Conservation (phyloP, 2,329 filamentous ascomycete species). For the Trichoderma koningii region DNA sequence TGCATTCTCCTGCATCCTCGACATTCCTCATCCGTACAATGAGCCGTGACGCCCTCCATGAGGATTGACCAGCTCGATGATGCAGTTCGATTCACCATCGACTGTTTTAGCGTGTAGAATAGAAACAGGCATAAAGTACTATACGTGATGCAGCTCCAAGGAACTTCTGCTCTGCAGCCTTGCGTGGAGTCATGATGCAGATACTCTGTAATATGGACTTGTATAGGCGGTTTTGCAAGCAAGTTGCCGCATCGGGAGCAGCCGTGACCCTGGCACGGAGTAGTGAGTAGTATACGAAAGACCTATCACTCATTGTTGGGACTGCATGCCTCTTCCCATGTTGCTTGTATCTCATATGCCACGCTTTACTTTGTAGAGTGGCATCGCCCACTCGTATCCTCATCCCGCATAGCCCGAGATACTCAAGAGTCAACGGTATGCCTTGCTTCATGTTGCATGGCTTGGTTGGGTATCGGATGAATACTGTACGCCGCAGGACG, state of each 20-base stretch:
- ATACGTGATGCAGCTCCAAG: not conserved
- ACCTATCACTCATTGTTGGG: not conserved
- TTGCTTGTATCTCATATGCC: not conserved
- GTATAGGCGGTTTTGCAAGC: not conserved
- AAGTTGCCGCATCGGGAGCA: not conserved
- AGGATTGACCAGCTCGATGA: not conserved
- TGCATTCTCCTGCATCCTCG: not conserved
- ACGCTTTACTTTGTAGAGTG: not conserved
- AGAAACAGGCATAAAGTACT: not conserved
- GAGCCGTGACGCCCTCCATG: not conserved
- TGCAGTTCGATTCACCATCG: not conserved
- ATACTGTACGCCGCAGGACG: not conserved
- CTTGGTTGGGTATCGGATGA: too few relatives aligned
- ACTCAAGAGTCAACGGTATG: not conserved
- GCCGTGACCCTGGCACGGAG: not conserved
- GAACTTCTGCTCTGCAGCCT: not conserved
- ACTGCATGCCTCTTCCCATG: not conserved
- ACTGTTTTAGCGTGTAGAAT: not conserved
- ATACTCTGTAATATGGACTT: not conserved
- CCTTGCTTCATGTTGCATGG: slow-evolving; percentile 12
- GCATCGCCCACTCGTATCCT: not conserved
- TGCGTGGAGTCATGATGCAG: not conserved
- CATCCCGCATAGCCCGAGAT: not conserved
- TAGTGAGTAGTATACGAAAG: not conserved
- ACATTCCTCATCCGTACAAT: slow-evolving; percentile 19